These are phyloP conservation scores for Scenedesmus sp. DNA, from an alignment of 163 green algal genomes.

Conservation along the genomic window DNA sequence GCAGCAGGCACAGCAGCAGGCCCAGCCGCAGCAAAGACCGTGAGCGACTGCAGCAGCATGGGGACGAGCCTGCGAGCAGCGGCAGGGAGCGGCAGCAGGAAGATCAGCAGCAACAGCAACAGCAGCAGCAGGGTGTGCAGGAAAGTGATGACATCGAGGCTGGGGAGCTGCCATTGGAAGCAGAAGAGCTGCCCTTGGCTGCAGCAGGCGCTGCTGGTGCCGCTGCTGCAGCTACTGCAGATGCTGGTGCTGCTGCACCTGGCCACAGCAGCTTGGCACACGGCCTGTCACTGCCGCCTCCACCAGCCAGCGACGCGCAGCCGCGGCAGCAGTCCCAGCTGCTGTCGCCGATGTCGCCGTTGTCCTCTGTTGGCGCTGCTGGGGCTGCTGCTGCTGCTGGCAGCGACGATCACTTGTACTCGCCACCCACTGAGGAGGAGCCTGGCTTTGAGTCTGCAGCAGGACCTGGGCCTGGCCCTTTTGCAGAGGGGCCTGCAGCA, in stretches of 20 bases:
- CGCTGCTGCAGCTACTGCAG: neutral
- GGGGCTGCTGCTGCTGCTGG: neutral
- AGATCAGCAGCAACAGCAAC: neutral
- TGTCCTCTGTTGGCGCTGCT: neutral
- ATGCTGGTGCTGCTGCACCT: neutral
- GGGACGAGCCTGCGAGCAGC: neutral
- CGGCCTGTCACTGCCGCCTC: neutral
- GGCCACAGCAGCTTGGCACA: neutral
- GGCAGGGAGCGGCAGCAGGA: neutral
- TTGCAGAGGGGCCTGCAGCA: neutral
- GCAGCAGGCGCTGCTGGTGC: neutral
- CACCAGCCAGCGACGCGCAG: neutral
- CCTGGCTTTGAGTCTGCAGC: neutral
- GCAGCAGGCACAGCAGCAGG: conserved; percentile 19
- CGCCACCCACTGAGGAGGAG: conserved; percentile 34
- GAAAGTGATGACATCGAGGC: conserved; percentile 33
- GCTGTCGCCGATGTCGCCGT: neutral
- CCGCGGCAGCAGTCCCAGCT: conserved; percentile 25
- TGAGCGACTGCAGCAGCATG: neutral
- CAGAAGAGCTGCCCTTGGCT: neutral
- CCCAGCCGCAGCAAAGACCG: conserved; percentile 9
- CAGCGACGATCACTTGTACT: conserved; percentile 46
- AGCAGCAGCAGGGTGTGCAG: neutral
- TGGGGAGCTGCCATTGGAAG: conserved; percentile 16
- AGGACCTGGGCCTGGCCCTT: neutral